Percentiles rank a stretch among this genome's conserved stretches.
phyloP scores from a whole-genome alignment of 2,329 filamentous ascomycete genomes.

The Claviceps maximensis region DNA sequence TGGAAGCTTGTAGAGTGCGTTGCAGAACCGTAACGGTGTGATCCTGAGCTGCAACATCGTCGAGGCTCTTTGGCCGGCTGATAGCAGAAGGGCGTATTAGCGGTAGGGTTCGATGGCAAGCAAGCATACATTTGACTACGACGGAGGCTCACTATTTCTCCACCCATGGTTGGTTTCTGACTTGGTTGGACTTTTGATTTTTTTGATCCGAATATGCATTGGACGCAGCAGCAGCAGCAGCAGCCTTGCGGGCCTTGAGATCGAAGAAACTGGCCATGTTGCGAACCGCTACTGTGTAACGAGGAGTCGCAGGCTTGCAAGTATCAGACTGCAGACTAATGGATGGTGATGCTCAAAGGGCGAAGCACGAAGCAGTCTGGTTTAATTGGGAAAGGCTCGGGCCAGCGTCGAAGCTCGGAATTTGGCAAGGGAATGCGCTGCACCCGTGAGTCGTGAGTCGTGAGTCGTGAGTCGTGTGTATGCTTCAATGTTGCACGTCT shows the following conservation, averaged over 20 bases:
- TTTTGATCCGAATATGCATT: conserved; percentile 53
- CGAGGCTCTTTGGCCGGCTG: conserved; percentile 85
- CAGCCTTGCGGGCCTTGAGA: conserved; percentile 77
- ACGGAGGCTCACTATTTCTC: conserved; percentile 77
- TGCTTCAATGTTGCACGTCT: too few species aligned
- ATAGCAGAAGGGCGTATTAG: background rate
- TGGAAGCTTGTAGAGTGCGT: conserved; percentile 85
- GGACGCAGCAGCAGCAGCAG: conserved; percentile 55
- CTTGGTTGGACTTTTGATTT: conserved; percentile 43
- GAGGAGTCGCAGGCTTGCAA: background rate
- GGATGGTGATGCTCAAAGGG: background rate
- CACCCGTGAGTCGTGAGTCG: too few species aligned
- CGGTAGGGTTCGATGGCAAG: background rate
- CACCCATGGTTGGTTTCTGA: conserved; percentile 78
- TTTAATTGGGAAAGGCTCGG: background rate
- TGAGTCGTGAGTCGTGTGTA: too few species aligned
- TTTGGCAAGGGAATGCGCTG: too few species aligned
- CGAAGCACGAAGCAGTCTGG: too few species aligned
- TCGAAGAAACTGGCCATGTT: conserved; percentile 88
- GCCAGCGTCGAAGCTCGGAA: background rate
- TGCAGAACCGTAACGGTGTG: conserved; percentile 90
- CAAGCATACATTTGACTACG: background rate
- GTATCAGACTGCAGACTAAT: background rate
- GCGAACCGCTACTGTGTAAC: background rate
- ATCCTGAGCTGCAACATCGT: conserved; percentile 93